phyloP scores from a whole-genome alignment of 495 filamentous ascomycete species.

The Xylaria flabelliformis region DNA sequence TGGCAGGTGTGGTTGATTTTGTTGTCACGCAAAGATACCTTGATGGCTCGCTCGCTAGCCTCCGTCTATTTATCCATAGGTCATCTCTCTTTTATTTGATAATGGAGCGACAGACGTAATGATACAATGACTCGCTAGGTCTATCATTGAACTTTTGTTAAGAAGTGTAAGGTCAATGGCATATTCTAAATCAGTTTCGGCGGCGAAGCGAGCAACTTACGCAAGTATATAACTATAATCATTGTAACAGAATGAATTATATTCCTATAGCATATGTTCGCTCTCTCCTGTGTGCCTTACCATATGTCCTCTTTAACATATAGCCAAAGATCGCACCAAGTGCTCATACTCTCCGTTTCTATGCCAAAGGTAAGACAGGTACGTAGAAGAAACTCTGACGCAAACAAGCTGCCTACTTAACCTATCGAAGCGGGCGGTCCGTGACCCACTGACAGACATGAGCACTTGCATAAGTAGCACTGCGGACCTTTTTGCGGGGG shows the following conservation, averaged over 20 bases:
- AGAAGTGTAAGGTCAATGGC: not conserved
- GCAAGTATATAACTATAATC: too few species aligned
- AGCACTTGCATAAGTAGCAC: not conserved
- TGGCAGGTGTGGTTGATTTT: not conserved
- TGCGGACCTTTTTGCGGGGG: not conserved
- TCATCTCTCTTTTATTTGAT: not conserved
- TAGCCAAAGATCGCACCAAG: too few species aligned
- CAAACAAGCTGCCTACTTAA: not conserved
- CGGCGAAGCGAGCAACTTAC: too few species aligned
- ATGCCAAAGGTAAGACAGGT: too few species aligned
- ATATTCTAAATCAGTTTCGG: too few species aligned
- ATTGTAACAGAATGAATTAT: too few species aligned
- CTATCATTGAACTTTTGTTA: not conserved
- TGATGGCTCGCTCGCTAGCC: not conserved
- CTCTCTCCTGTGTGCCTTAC: too few species aligned
- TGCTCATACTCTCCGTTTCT: too few species aligned
- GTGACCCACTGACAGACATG: not conserved
- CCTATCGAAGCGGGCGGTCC: not conserved
- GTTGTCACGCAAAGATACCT: not conserved
- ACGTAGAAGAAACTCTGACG: not conserved
- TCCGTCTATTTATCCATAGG: not conserved
- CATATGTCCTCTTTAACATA: too few species aligned
- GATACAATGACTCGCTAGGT: not conserved
- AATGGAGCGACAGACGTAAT: not conserved
- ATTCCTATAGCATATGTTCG: too few species aligned